Evolutionary conservation across 2,329 filamentous ascomycete species (phyloP).

Genomic region (Ophiostoma sp.): DNA sequence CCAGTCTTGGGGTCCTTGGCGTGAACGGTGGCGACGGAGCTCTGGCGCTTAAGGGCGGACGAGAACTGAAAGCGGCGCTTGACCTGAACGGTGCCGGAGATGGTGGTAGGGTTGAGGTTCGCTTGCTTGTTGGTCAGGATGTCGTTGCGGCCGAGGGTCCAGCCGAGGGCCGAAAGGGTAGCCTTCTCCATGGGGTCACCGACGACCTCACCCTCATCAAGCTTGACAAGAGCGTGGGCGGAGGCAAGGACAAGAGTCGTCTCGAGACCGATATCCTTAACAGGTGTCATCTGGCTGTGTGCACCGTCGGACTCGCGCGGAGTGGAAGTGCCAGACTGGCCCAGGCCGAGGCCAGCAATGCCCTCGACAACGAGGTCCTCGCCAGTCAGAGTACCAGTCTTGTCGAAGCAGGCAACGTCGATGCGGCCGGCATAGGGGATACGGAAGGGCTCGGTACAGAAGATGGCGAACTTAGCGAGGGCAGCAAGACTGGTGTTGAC

Average conservation of each 20-base stretch:
- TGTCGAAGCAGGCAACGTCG: slow-evolving; percentile 97
- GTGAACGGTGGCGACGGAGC: slow-evolving; percentile 82
- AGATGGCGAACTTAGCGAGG: slow-evolving; percentile 92
- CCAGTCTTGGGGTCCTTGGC: slow-evolving; percentile 70
- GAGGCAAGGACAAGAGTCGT: slow-evolving; percentile 93
- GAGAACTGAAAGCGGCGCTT: slow-evolving; percentile 98
- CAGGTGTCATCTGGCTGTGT: slow-evolving; percentile 73
- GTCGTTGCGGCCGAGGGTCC: slow-evolving; percentile 89
- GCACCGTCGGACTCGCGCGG: slow-evolving; percentile 74
- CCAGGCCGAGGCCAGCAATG: slow-evolving; percentile 83
- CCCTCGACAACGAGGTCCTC: slow-evolving; percentile 97
- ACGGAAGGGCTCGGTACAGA: slow-evolving; percentile 97
- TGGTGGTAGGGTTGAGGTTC: slow-evolving; percentile 48
- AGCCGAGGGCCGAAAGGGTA: slow-evolving; percentile 83
- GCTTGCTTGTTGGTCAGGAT: slow-evolving; percentile 68
- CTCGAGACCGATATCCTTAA: slow-evolving; percentile 70
- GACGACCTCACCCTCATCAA: slow-evolving; percentile 95
- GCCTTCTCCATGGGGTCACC: slow-evolving; percentile 99
- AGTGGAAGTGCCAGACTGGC: slow-evolving; percentile 59
- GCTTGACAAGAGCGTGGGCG: slow-evolving; percentile 90
- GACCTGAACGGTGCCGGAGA: slow-evolving; percentile 81
- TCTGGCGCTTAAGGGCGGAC: slow-evolving; percentile 92
- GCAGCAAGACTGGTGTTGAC: slow-evolving; percentile 97
- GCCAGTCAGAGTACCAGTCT: slow-evolving; percentile 94
- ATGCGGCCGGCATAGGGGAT: slow-evolving; percentile 95